Base-by-base conservation (phyloP, 2,329 filamentous ascomycete species). In the Penicillium sp. region DNA sequence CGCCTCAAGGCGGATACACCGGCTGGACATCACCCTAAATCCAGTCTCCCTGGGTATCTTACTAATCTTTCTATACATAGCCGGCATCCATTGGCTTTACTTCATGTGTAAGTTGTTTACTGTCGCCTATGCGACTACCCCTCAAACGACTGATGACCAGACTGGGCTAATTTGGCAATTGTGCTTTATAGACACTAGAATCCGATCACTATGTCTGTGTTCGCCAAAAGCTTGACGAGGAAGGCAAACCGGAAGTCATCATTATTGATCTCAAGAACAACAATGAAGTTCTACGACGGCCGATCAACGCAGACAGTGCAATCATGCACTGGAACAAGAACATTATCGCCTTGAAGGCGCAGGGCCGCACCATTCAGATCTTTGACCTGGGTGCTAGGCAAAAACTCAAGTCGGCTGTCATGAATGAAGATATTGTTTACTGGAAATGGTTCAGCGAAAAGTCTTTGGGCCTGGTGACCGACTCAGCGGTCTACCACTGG, bases 281-380 rank as follows among this genome's bases (percentile, higher is more conserved):
- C 79, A 97, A 96, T 84, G 93, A 94, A 80, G 86, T 97, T 74
- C 94, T 91, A 67, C 88, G 90, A 69, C 86, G 93, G 72, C 91
- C 93, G 45, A 99, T 99, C 81, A 97, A 96, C 81, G 94, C 94
- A 70, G 94, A 99, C 79, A 97, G 92, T 84, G 94, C 95, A 68
- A 96, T 99, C 74, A 97, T 99, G 94, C 94, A 99, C 84, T 96
- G 91, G 90, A 88, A 84, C 67, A 90, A 88, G 74, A 91, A 96
- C 75, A 90, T 99, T 74, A 97, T 99, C 70, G 94, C 95, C 60
- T 84, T 99, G 65, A 96, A 96, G 79, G 93, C 94, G 45, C 91
- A 97, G 75, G 89, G 88, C 61, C 85, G 91, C 72, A 99, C 94
- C 63, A 84, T 99, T 58, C 95, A 99, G 79, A 96, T 99, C 74